These are phyloP conservation scores for Talinum fruticosum DNA, from an alignment of 148 eudicot genomes.

Conservation along the genomic window DNA sequence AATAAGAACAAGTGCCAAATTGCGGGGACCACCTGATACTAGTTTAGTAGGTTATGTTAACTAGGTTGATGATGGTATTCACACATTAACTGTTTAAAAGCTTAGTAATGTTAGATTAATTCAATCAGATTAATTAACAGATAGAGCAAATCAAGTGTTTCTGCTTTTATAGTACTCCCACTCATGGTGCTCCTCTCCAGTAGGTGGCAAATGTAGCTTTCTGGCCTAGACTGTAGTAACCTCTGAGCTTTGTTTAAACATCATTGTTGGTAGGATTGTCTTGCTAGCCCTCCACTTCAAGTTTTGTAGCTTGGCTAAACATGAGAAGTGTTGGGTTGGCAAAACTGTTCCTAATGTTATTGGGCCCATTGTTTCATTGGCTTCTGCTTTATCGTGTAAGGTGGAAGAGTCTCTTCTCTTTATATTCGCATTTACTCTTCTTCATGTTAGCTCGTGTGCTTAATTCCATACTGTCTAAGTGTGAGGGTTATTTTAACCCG, in stretches of 20 bases:
- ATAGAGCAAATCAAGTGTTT: neutral
- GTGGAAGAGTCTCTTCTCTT: neutral
- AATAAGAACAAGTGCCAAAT: no score
- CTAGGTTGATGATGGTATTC: neutral
- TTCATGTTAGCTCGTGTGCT: neutral
- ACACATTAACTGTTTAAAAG: neutral
- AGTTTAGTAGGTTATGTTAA: no score
- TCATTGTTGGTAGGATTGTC: neutral
- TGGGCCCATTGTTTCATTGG: neutral
- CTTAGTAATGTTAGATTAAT: neutral
- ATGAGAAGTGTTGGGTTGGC: neutral
- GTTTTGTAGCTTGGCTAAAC: neutral
- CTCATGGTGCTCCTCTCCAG: neutral
- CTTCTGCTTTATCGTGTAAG: neutral
- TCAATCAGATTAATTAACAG: neutral
- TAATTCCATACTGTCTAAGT: neutral
- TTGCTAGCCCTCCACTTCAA: neutral
- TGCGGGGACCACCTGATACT: no score
- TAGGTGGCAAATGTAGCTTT: neutral
- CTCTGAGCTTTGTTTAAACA: neutral
- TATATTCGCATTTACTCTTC: neutral
- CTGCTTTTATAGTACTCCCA: neutral
- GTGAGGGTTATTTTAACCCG: neutral
- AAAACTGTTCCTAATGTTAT: neutral
- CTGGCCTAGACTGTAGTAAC: neutral